Evolutionary conservation across 1,139 yeast species (phyloP), one percentile per base, ranked within the genome.

Genomic region (Hyphopichia burtonii): DNA sequence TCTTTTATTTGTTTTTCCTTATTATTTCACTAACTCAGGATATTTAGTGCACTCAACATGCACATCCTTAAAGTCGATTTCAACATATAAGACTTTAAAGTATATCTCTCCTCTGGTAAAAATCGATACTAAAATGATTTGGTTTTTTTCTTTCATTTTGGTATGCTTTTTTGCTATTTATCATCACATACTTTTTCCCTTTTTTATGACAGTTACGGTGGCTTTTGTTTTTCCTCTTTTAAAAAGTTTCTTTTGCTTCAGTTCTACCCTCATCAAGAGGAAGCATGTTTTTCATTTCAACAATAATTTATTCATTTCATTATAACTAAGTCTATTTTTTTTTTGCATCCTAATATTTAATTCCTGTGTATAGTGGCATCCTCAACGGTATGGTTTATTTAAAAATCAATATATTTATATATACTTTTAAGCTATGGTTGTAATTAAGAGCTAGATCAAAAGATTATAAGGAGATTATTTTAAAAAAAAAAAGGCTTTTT

Each of bases 361-460:
- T 25, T 52, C 58, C 66, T 61, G 65, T 60, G 63, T 54, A 59
- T 59, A 57, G 49, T 55, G 55, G 63, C 63, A 58, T 59, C 65
- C 65, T 60, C 65, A 60, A 60, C 65, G 65, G 65, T 52, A 59
- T 59, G 63, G 58, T 57, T 17, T 46, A 39, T 36, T 38, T 32
- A 37, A 41, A 30, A 40, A 42, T 35, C 4, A 32, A 17, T 16
- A 6, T 18, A 9, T 12, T 10, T 17, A 17, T 32, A 19, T 16
- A 32, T 32, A 32, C 6, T 16, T n/a, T n/a, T n/a, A n/a, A n/a
- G n/a, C n/a, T n/a, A n/a, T n/a, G n/a, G n/a, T n/a, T n/a, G n/a
- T n/a, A n/a, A n/a, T n/a, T n/a, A n/a, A n/a, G n/a, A n/a, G n/a
- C n/a, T n/a, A n/a, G n/a, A n/a, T n/a, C n/a, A n/a, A n/a, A n/a